Evolutionary conservation across 2,329 filamentous ascomycete species (phyloP).

Genomic region (Chaetomiaceae sp.): DNA sequence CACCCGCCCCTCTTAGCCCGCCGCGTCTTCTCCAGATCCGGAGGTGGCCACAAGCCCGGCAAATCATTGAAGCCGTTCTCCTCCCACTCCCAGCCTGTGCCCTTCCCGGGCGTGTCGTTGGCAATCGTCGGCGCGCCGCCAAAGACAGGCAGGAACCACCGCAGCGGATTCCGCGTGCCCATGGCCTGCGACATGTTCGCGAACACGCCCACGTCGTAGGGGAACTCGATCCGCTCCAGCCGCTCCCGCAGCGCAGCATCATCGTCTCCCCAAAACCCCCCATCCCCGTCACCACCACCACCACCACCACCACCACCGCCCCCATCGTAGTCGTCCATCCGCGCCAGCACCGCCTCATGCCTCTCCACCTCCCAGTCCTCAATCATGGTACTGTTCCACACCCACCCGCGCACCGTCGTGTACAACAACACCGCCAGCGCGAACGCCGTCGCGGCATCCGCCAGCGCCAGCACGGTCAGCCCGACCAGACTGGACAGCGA

Average conservation of each 20-base stretch:
- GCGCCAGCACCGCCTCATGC: constrained; percentile 51
- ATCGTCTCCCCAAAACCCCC: constrained; percentile 25
- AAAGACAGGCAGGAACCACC: constrained; percentile 63
- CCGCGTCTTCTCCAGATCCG: constrained; percentile 55
- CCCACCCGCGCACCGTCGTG: constrained; percentile 55
- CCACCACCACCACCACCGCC: too few species aligned
- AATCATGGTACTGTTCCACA: constrained; percentile 71
- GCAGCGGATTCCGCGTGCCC: constrained; percentile 58
- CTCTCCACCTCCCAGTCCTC: constrained; percentile 69
- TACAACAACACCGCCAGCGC: constrained; percentile 59
- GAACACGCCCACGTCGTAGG: constrained; percentile 73
- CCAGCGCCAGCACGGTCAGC: constrained; percentile 54
- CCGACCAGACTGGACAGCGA: constrained; percentile 51
- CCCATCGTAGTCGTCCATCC: constrained; percentile 24
- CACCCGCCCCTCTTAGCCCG: constrained; percentile 34
- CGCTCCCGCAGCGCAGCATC: constrained; percentile 35
- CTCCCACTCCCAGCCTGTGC: constrained; percentile 57
- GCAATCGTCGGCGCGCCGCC: constrained; percentile 43
- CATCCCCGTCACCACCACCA: constrained; percentile 26
- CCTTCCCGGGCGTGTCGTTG: constrained; percentile 30
- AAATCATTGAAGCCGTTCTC: constrained; percentile 71
- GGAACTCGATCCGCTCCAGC: constrained; percentile 67
- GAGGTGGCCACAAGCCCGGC: constrained; percentile 56
- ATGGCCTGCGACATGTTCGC: constrained; percentile 69
- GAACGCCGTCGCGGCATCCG: constrained; percentile 54